These are phyloP conservation scores for Boletus fagicola DNA, from an alignment of 768 basidiomycete species.

Conservation along the genomic window DNA sequence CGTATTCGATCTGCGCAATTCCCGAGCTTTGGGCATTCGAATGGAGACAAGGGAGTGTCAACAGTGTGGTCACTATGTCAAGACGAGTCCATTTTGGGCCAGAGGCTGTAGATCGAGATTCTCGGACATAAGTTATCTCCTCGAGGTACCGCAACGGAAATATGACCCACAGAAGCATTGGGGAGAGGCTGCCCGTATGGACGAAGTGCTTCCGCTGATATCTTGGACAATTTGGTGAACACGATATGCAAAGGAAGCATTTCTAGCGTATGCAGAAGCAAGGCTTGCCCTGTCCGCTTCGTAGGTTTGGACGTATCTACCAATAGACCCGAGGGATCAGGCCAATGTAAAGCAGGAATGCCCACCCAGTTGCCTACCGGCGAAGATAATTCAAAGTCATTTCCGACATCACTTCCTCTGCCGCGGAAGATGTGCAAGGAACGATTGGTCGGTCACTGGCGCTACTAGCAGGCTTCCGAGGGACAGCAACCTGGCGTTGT, in stretches of 20 bases:
- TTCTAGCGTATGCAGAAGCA: slow-evolving; percentile 31
- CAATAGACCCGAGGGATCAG: slow-evolving; percentile 6
- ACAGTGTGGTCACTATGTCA: slow-evolving; percentile 26
- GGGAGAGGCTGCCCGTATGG: not conserved
- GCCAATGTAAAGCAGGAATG: not conserved
- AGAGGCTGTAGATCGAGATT: slow-evolving; percentile 11
- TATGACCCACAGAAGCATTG: slow-evolving; percentile 19
- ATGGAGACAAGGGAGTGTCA: slow-evolving; percentile 29
- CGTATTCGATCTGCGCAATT: slow-evolving; percentile 24
- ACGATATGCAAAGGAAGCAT: slow-evolving; percentile 33
- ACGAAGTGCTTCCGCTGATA: not conserved
- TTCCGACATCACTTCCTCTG: slow-evolving; percentile 27
- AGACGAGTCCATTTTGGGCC: slow-evolving; percentile 25
- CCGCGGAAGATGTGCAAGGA: slow-evolving; percentile 1
- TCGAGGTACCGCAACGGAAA: not conserved
- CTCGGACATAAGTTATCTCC: not conserved
- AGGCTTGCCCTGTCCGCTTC: slow-evolving; percentile 33
- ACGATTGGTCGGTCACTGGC: not conserved
- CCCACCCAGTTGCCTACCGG: slow-evolving; percentile 20
- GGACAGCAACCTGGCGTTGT: not conserved
- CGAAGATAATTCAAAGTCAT: slow-evolving; percentile 32
- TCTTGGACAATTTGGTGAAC: slow-evolving; percentile 12
- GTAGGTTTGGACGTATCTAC: slow-evolving; percentile 33
- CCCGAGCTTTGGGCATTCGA: slow-evolving; percentile 1
- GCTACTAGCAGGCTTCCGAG: not conserved